phyloP scores from a whole-genome alignment of 208 protist species.

The Acanthamoeba lenticulata region DNA sequence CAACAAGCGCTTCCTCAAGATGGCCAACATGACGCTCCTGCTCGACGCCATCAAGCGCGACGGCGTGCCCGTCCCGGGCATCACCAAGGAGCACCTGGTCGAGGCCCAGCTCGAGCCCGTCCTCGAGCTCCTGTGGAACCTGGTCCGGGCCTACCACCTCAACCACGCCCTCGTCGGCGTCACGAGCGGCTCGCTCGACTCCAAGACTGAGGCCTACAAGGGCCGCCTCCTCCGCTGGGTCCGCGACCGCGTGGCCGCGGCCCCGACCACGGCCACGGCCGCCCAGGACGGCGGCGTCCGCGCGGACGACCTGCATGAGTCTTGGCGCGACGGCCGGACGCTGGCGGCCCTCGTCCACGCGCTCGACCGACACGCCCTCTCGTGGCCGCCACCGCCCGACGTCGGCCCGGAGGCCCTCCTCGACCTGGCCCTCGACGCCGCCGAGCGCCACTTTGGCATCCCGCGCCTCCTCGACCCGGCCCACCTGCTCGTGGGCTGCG shows the following conservation, averaged over 20 bases:
- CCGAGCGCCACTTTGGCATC: not conserved
- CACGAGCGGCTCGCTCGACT: not conserved
- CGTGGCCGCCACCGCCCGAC: no score
- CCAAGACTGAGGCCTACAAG: not conserved
- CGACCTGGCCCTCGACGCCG: not conserved
- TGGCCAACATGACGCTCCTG: slow-evolving; percentile 5
- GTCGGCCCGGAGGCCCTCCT: not conserved
- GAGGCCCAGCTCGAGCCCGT: not conserved
- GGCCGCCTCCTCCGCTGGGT: not conserved
- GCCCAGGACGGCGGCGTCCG: not conserved
- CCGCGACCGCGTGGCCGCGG: not conserved
- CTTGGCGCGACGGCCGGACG: not conserved
- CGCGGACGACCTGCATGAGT: not conserved
- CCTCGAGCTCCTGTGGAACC: not conserved
- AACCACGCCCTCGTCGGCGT: not conserved
- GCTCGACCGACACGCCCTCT: not conserved
- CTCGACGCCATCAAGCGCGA: slow-evolving; percentile 37
- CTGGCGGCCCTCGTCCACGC: not conserved
- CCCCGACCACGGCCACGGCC: no score
- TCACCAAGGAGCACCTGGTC: slow-evolving; percentile 15
- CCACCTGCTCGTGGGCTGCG: no score
- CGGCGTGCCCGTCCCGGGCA: not conserved
- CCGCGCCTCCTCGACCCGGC: not conserved
- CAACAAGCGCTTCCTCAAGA: slow-evolving; percentile 14
- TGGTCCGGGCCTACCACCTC: slow-evolving; percentile 13